phyloP scores from a whole-genome alignment of 192 early-diverging fungal species.

The Backusella psychrophila region DNA sequence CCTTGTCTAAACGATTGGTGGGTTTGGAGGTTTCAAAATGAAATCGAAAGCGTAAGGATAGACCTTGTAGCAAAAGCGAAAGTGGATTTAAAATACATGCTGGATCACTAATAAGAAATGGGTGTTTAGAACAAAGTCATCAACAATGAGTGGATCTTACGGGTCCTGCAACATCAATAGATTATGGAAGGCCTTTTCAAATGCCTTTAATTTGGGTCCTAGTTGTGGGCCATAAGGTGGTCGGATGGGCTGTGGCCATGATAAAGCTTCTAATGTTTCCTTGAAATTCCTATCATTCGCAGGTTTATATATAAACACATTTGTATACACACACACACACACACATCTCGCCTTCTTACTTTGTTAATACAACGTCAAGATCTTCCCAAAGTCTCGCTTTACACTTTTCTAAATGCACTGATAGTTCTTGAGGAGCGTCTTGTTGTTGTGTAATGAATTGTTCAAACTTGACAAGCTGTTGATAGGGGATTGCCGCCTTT shows the following conservation, averaged over 20 bases:
- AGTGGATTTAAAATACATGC: constrained; percentile 45
- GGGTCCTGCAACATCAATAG: constrained; percentile 20
- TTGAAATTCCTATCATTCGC: constrained; percentile 14
- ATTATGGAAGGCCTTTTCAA: constrained; percentile 8
- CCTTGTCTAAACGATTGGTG: constrained; percentile 75
- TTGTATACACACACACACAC: no score
- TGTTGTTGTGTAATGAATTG: constrained; percentile 23
- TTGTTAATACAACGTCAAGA: constrained; percentile 40
- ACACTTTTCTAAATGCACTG: constrained; percentile 31
- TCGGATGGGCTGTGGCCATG: constrained; percentile 18
- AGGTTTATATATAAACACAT: neutral
- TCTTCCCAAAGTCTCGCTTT: constrained; percentile 43
- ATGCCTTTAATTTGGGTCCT: constrained; percentile 1
- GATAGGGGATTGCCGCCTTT: constrained; percentile 41
- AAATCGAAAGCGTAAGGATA: constrained; percentile 66
- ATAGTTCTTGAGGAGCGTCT: constrained; percentile 24
- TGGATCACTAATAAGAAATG: neutral
- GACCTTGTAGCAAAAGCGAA: constrained; percentile 53
- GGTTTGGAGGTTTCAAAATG: constrained; percentile 70
- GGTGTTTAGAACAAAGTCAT: neutral
- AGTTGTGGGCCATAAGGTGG: constrained; percentile 27
- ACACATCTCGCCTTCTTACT: constrained; percentile 30
- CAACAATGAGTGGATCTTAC: constrained; percentile 1
- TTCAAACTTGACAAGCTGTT: constrained; percentile 35
- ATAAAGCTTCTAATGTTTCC: constrained; percentile 1